phyloP scores from a whole-genome alignment of 768 basidiomycete genomes.

The Strobilomyces confusus region DNA sequence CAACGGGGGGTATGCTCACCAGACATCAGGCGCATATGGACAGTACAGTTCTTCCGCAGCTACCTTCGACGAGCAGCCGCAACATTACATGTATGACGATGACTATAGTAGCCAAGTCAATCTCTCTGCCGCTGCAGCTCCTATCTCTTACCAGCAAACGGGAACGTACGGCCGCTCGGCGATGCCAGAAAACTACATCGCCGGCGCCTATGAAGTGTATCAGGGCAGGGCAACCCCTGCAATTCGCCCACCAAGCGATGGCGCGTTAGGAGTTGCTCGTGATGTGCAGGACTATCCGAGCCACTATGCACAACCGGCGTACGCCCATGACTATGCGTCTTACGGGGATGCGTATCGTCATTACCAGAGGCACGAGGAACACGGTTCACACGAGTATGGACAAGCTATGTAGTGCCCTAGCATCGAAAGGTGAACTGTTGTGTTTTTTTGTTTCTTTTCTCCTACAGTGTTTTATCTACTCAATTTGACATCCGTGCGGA shows the following conservation, averaged over 20 bases:
- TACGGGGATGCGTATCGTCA: slow-evolving; percentile 26
- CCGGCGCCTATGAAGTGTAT: slow-evolving; percentile 54
- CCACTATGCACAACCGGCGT: slow-evolving; percentile 22
- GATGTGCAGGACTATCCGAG: slow-evolving; percentile 38
- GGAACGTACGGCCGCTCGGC: slow-evolving; percentile 18
- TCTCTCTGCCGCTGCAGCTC: slow-evolving; percentile 55
- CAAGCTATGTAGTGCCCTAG: slow-evolving; percentile 29
- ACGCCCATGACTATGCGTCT: slow-evolving; percentile 28
- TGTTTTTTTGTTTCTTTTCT: slow-evolving; percentile 14
- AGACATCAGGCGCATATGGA: slow-evolving; percentile 45
- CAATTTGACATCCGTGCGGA: slow-evolving; percentile 17
- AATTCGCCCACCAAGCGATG: slow-evolving; percentile 31
- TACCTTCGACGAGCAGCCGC: slow-evolving; percentile 53
- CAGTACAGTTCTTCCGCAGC: slow-evolving; percentile 59
- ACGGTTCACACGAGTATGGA: slow-evolving; percentile 29
- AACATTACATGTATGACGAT: slow-evolving; percentile 54
- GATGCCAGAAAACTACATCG: slow-evolving; percentile 30
- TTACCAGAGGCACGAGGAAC: slow-evolving; percentile 29
- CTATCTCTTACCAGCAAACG: slow-evolving; percentile 45
- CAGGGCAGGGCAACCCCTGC: slow-evolving; percentile 43
- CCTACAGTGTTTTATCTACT: slow-evolving; percentile 26
- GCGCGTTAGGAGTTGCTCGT: slow-evolving; percentile 33
- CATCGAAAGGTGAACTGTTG: slow-evolving; percentile 13
- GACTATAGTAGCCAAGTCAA: slow-evolving; percentile 65
- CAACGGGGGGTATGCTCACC: slow-evolving; percentile 58